Base-by-base conservation (phyloP, 768 basidiomycete genomes). In the Termitomyces sp. region DNA sequence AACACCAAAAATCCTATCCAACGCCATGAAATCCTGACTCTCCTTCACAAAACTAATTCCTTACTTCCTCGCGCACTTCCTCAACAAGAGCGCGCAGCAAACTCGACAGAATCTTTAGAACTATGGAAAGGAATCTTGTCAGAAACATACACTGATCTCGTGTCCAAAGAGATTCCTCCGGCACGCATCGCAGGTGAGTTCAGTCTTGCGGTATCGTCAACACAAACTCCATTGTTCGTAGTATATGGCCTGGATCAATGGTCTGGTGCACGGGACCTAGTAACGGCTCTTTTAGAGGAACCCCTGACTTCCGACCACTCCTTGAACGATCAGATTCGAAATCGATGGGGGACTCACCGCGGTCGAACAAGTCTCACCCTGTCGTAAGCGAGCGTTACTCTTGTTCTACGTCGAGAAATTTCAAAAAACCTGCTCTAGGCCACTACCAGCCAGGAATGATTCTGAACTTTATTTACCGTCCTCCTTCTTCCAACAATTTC, bases 261-360 rank as follows among this genome's bases (percentile, higher is more conserved):
- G 66, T 76, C 85, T 18, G 75, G 74, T 35, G 73, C 82, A 7
- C 70, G 71, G 35, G 82, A 86, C 29, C 68, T 92, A 4, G 80
- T 91, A 18, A 83, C 83, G 5, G 87, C 88, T 7, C 74, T 92
- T 33, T 72, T 92, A 15, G 80, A 85, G 41, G 84, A 91, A 51
- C 89, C 89, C 13, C 79, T 92, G 59, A 73, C 76, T 2, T 80
- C 82, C n/a, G 78, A 82, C 57, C 56, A 72, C 23, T 62, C 66
- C 4, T 73, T 78, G 54, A 76, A 72, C 47, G 68, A 72, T 31
- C 62, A 63, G 7, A 62, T 88, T 22, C 75, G 73, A 50, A 63
- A 72, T 38, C 75, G 88, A 31, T 86, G 87, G 83, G 64, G 68
- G 39, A 56, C 63, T 20, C 50, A 54, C 18, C 49, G 51, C 35